Evolutionary conservation across 192 early-diverging fungal species (phyloP), one percentile per base, ranked within the genome.

Genomic region (Rhizophagus prolifer): DNA sequence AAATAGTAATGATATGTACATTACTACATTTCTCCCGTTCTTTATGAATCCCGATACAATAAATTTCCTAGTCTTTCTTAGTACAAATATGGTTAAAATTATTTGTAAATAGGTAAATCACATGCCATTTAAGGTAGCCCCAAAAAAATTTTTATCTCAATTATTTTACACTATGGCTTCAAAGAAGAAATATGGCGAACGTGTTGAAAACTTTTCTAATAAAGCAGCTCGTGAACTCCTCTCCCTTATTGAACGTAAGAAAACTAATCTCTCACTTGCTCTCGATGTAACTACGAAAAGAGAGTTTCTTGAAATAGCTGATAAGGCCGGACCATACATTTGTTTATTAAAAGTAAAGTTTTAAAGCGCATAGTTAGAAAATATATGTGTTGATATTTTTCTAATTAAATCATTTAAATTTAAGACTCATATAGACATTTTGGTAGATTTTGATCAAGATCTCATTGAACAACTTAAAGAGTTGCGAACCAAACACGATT

Each of bases 361-460:
- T 41, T 38, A 67, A 67, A 58, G 19, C 28, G 4, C 21, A n/a
- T 36, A 8, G 44, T 21, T 23, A 26, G 14, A 58, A 54, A 46
- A 76, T 47, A 34, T 34, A 4, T n/a, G 63, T 31, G 13, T 36
- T 58, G 25, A 72, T 9, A n/a, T 19, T n/a, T 62, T 38, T 34
- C 21, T 23, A 58, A 36, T 30, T 46, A 65, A 44, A 0, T 2
- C 13, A 50, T 19, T 38, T 50, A 9, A 9, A 13, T 10, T 12
- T 60, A 28, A 94, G 92, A 99, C 97, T 0, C 97, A 99, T 78
- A 93, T 97, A 72, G 97, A 99, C 83, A 89, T 97, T 66, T 85
- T 99, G 19, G 83, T 86, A 13, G 97, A 99, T 85, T 99, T 98
- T 92, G 96, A 97, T 81, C 77, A 82, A 41, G 92, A 96, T 78